phyloP scores from a whole-genome alignment of 495 filamentous ascomycete species.

The Emericellopsis terricola region DNA sequence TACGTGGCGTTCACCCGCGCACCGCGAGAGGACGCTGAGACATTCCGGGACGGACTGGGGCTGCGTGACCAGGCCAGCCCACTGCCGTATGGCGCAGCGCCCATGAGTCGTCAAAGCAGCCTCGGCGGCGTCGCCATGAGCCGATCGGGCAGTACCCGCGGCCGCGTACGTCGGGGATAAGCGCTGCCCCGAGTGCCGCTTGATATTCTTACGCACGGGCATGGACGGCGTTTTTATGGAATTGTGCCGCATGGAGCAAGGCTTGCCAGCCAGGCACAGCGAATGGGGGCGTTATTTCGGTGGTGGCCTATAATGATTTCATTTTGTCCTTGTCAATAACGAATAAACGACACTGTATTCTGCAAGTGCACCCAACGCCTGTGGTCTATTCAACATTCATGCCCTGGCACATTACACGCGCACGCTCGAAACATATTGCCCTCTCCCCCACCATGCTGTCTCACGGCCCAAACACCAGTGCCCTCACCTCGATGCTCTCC shows the following conservation, averaged over 20 bases:
- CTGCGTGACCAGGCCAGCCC: constrained; percentile 15
- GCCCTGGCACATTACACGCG: not conserved
- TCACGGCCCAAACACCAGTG: constrained; percentile 61
- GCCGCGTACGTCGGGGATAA: constrained; percentile 8
- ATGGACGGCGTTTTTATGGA: not conserved
- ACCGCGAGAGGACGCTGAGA: constrained; percentile 22
- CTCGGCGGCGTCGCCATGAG: constrained; percentile 28
- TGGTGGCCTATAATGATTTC: no score
- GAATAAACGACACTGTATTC: no score
- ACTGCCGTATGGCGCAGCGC: constrained; percentile 8
- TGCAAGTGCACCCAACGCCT: not conserved
- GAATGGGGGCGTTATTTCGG: not conserved
- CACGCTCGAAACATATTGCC: not conserved
- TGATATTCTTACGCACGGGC: no score
- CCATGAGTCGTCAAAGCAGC: constrained; percentile 33
- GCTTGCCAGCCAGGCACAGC: not conserved
- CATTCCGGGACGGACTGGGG: constrained; percentile 20
- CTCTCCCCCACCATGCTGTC: not conserved
- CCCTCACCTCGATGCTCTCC: constrained; percentile 79
- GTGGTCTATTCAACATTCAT: not conserved
- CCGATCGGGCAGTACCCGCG: constrained; percentile 15
- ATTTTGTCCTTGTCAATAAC: no score
- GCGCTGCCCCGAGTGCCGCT: not conserved
- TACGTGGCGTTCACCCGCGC: constrained; percentile 23
- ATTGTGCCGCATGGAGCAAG: not conserved